Percentiles rank a stretch among this genome's conserved stretches.
Conservation (phyloP, 441 rosid species). For the Erysimum cheiri region DNA sequence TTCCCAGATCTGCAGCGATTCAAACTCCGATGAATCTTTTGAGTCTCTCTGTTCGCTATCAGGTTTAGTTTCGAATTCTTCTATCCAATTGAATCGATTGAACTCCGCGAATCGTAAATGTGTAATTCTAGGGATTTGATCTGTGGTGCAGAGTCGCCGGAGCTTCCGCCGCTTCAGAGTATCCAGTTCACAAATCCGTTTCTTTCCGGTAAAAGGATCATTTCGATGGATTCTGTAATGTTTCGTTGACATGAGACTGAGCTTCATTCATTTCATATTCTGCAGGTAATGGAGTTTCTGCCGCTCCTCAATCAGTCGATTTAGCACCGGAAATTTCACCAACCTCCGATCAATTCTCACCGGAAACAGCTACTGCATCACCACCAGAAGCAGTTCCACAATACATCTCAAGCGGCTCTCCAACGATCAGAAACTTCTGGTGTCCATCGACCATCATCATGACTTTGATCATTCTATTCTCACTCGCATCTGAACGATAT, state of each 20-base stretch:
- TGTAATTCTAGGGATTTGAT: neutral
- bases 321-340: constrained; percentile 41
- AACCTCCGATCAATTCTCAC: constrained; percentile 34
- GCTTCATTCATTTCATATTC: constrained; percentile 3
- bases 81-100: neutral
- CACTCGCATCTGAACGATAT: constrained; percentile 27
- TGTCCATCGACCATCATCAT: constrained; percentile 14
- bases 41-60: constrained; percentile 56
- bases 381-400: neutral
- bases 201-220: constrained; percentile 41
- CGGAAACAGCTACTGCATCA: constrained; percentile 3
- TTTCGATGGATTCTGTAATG: neutral
- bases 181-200: constrained; percentile 43
- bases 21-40: constrained; percentile 37
- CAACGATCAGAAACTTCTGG: constrained; percentile 6
- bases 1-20: constrained; percentile 52
- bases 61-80: constrained; percentile 26
- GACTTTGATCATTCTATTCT: constrained; percentile 9
- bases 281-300: constrained; percentile 36
- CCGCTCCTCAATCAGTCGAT: constrained; percentile 19
- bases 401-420: constrained; percentile 17
- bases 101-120: neutral
- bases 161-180: constrained; percentile 59
- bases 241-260: constrained; percentile 25
- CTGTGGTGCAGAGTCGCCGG: constrained; percentile 50